Evolutionary conservation across 83 land plant genomes (phyloP).

Genomic region (Larix sibirica): DNA sequence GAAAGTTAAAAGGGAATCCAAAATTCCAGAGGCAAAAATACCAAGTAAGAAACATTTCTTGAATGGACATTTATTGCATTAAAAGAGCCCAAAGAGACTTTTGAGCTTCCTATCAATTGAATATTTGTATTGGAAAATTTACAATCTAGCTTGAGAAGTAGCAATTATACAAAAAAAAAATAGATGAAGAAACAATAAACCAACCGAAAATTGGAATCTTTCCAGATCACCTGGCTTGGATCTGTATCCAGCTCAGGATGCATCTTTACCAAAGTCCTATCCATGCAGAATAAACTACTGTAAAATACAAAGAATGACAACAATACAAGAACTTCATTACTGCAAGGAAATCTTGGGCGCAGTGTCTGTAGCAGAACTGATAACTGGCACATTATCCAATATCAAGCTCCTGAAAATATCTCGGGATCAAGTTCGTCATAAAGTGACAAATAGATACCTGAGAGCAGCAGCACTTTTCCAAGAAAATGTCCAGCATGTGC

Average conservation of each 20-base stretch:
- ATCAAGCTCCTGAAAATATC: slow-evolving; percentile 5
- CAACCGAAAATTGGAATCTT: slow-evolving; percentile 14
- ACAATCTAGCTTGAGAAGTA: slow-evolving; percentile 13
- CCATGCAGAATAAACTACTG: slow-evolving; percentile 9
- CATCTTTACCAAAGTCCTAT: slow-evolving; percentile 12
- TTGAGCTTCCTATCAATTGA: slow-evolving; percentile 17
- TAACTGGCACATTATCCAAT: slow-evolving; percentile 1
- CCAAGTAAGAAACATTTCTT: too few relatives aligned
- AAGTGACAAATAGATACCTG: neutral
- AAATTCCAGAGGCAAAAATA: too few relatives aligned
- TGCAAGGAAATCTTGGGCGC: slow-evolving; percentile 1
- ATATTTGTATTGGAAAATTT: slow-evolving; percentile 15
- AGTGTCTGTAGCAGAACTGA: neutral
- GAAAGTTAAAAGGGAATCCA: too few relatives aligned
- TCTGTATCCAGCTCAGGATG: slow-evolving; percentile 3
- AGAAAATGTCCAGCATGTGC: slow-evolving; percentile 2
- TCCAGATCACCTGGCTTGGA: slow-evolving; percentile 2
- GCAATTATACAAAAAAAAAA: slow-evolving; percentile 12
- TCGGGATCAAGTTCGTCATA: neutral
- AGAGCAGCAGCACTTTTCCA: neutral
- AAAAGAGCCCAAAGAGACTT: neutral
- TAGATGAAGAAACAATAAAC: slow-evolving; percentile 10
- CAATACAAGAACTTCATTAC: slow-evolving; percentile 8
- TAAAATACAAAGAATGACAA: slow-evolving; percentile 20
- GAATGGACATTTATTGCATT: too few relatives aligned